These are phyloP conservation scores for Barbarea vulgaris DNA, from an alignment of 345 rosid genomes.

Conservation along the genomic window DNA sequence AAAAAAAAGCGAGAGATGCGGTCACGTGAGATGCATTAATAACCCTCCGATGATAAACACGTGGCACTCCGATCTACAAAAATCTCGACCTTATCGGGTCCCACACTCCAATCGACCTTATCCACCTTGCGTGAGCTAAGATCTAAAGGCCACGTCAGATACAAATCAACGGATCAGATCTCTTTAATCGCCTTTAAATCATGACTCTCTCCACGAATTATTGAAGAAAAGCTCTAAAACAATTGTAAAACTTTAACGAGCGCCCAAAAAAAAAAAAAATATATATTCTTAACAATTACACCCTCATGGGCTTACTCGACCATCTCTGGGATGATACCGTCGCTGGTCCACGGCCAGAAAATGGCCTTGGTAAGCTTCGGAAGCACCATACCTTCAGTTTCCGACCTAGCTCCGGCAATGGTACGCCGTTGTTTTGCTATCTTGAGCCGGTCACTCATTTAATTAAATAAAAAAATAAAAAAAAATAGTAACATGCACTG, in stretches of 20 bases:
- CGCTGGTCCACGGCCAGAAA: constrained; percentile 93
- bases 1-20: neutral
- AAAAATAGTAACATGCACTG: neutral
- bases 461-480: neutral
- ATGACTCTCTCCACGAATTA: constrained; percentile 5
- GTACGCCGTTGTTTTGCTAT: constrained; percentile 54
- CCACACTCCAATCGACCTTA: constrained; percentile 55
- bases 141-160: constrained; percentile 46
- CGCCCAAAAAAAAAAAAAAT: neutral
- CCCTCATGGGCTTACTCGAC: constrained; percentile 80
- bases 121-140: constrained; percentile 46
- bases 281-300: neutral
- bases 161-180: constrained; percentile 51
- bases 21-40: constrained; percentile 42
- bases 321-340: constrained; percentile 98
- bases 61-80: constrained; percentile 26
- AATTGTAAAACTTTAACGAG: neutral
- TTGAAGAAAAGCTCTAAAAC: constrained; percentile 43
- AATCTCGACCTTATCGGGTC: constrained; percentile 40
- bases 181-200: constrained; percentile 7
- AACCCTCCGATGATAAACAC: constrained; percentile 39
- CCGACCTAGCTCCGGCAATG: constrained; percentile 79
- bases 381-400: constrained; percentile 61
- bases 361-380: constrained; percentile 94
- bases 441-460: constrained; percentile 19